These are phyloP conservation scores for Phytophthora cryptogea DNA, from an alignment of 352 stramenopile genomes.

Conservation along the genomic window DNA sequence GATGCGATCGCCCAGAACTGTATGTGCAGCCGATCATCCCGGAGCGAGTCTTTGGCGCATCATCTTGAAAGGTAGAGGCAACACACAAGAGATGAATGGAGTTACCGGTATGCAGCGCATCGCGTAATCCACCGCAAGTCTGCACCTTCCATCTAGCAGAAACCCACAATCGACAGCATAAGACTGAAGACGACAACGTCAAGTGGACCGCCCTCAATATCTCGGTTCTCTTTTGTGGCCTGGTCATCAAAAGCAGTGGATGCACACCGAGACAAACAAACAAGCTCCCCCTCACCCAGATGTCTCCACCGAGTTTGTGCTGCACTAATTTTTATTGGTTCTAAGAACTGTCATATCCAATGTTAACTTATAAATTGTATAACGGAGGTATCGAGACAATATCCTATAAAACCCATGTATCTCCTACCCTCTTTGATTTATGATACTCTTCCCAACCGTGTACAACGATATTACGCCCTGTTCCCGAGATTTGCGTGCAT, in stretches of 20 bases:
- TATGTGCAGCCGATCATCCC: no score
- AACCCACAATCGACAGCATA: not conserved
- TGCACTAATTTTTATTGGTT: no score
- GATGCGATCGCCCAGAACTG: no score
- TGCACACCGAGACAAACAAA: no score
- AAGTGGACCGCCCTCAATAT: not conserved
- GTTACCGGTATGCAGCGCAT: not conserved
- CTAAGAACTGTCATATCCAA: no score
- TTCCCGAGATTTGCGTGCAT: slow-evolving; percentile 11
- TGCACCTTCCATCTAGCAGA: no score
- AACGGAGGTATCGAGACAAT: no score
- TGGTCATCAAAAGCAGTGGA: not conserved
- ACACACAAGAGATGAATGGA: not conserved
- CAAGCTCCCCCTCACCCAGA: not conserved
- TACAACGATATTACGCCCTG: slow-evolving; percentile 5
- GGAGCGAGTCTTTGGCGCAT: not conserved
- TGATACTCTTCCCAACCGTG: not conserved
- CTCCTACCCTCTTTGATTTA: no score
- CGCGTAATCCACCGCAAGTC: no score
- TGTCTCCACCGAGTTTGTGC: not conserved
- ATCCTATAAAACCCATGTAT: no score
- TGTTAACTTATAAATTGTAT: no score
- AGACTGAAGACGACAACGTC: not conserved
- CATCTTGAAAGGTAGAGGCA: not conserved
- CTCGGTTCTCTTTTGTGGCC: no score